Conservation (phyloP, 371 early-diverging fungal genomes). For the Phascolomyces articulosus region DNA sequence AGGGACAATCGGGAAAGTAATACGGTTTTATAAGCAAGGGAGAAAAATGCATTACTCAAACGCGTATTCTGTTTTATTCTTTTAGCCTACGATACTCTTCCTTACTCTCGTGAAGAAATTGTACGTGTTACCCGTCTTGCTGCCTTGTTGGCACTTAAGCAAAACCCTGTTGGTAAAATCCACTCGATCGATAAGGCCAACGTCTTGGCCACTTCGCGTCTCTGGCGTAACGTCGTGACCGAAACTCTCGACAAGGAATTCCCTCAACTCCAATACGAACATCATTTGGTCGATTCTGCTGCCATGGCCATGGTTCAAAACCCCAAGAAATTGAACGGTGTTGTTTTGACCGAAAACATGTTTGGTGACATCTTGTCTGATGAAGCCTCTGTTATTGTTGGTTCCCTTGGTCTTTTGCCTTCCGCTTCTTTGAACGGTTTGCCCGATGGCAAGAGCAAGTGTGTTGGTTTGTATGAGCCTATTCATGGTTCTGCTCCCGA, state of each 20-base stretch:
- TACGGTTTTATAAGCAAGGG: neutral
- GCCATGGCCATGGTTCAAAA: slow-evolving; percentile 96
- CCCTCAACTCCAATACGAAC: slow-evolving; percentile 81
- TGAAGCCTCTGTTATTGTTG: slow-evolving; percentile 95
- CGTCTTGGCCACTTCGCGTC: slow-evolving; percentile 94
- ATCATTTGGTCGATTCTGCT: slow-evolving; percentile 94
- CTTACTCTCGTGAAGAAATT: slow-evolving; percentile 88
- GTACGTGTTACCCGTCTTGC: slow-evolving; percentile 94
- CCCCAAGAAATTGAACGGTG: slow-evolving; percentile 90
- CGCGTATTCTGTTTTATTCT: neutral
- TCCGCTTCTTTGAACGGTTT: slow-evolving; percentile 89
- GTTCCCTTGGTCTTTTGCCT: slow-evolving; percentile 92
- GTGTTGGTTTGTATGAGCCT: slow-evolving; percentile 94
- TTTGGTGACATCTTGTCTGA: slow-evolving; percentile 98
- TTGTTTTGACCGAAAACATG: slow-evolving; percentile 97
- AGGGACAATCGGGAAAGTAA: no score
- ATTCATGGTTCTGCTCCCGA: slow-evolving; percentile 98
- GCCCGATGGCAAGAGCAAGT: slow-evolving; percentile 71
- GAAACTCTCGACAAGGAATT: slow-evolving; percentile 86
- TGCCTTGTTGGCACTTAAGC: slow-evolving; percentile 76
- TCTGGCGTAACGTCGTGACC: slow-evolving; percentile 93
- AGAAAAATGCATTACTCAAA: neutral
- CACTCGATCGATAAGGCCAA: slow-evolving; percentile 98
- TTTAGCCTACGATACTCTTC: slow-evolving; percentile 86
- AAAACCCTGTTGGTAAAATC: slow-evolving; percentile 81